These are phyloP conservation scores for Vigna hirtella DNA, from an alignment of 306 rosid species.

Conservation along the genomic window DNA sequence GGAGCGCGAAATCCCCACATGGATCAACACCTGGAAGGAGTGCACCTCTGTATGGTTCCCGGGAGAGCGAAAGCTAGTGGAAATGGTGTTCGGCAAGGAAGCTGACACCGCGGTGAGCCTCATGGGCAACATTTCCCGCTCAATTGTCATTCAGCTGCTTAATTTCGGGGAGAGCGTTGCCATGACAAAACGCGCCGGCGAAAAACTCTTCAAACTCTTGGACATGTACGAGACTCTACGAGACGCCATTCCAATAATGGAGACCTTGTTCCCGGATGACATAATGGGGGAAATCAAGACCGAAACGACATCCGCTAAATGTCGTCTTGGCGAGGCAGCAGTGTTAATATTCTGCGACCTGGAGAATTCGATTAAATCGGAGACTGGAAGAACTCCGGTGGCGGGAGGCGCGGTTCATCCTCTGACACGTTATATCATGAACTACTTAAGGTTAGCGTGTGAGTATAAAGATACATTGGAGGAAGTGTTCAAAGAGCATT, in stretches of 20 bases:
- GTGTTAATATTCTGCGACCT: constrained; percentile 51
- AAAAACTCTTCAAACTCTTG: constrained; percentile 65
- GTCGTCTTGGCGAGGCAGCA: constrained; percentile 56
- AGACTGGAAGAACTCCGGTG: constrained; percentile 42
- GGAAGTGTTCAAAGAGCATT: constrained; percentile 57
- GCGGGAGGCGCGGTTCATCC: constrained; percentile 63
- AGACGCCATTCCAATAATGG: constrained; percentile 45
- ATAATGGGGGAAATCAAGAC: constrained; percentile 33
- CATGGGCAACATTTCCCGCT: constrained; percentile 41
- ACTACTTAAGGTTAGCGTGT: constrained; percentile 50
- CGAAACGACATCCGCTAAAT: constrained; percentile 44
- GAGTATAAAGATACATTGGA: constrained; percentile 60
- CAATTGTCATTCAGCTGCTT: constrained; percentile 49
- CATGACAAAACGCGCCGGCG: constrained; percentile 62
- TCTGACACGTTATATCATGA: constrained; percentile 52
- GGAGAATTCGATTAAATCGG: constrained; percentile 55
- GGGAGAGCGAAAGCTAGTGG: constrained; percentile 49
- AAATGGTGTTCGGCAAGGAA: constrained; percentile 38
- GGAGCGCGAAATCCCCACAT: constrained; percentile 61
- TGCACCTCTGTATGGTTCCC: constrained; percentile 48
- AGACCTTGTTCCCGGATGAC: constrained; percentile 43
- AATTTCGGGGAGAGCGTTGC: constrained; percentile 60
- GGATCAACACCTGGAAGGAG: constrained; percentile 55
- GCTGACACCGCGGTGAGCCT: constrained; percentile 8
- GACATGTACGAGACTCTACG: constrained; percentile 72